Conservation (phyloP, 2,329 filamentous ascomycete species). For the Gyromitra esculenta region DNA sequence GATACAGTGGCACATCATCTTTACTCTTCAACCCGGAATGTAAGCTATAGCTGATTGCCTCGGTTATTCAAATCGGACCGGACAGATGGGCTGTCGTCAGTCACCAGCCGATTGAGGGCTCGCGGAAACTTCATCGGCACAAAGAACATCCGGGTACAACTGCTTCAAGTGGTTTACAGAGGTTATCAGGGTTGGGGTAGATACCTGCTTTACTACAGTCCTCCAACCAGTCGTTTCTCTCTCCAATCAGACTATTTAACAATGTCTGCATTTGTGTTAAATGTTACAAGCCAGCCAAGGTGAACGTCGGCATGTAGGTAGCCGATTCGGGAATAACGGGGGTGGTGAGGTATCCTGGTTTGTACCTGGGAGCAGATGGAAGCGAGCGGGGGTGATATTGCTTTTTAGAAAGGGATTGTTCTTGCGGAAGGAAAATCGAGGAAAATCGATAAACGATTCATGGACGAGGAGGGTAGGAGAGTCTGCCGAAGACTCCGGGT, state of each 20-base stretch:
- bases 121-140: conserved; percentile 27
- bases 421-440: neutral
- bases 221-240: conserved; percentile 20
- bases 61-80: conserved; percentile 37
- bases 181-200: conserved; percentile 43
- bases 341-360: conserved; percentile 36
- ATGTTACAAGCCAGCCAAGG: conserved; percentile 29
- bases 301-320: conserved; percentile 48
- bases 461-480: conserved; percentile 33
- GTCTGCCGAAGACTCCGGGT: conserved; percentile 26
- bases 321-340: conserved; percentile 46
- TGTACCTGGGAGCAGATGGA: conserved; percentile 32
- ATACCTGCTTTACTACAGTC: conserved; percentile 8
- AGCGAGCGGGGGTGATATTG: conserved; percentile 50
- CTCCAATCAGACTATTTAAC: conserved; percentile 18
- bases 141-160: conserved; percentile 28
- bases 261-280: conserved; percentile 45
- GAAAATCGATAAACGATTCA: conserved; percentile 17
- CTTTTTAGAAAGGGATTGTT: conserved; percentile 43
- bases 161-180: conserved; percentile 18
- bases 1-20: conserved; percentile 23
- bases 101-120: conserved; percentile 21
- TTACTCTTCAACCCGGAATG: conserved; percentile 2
- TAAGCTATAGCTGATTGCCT: conserved; percentile 23
- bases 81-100: conserved; percentile 32